Base-by-base conservation (phyloP, 2,329 filamentous ascomycete genomes). In the Diplodia mutila region DNA sequence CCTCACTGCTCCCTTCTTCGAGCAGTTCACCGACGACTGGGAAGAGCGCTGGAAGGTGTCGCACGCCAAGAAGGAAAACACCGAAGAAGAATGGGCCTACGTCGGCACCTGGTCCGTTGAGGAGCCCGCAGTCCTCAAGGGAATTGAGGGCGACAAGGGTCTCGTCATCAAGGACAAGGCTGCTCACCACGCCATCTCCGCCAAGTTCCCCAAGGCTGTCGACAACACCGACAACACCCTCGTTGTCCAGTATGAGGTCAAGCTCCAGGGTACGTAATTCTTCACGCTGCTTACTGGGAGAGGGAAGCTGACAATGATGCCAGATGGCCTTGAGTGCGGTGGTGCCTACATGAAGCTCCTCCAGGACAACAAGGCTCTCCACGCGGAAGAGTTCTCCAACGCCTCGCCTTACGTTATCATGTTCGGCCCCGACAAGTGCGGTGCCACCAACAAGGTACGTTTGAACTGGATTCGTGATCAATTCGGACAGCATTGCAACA, bases 391-490 rank as follows among this genome's bases (percentile, higher is more conserved):
- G 85, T 99, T 99, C 86, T 93, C 92, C 81, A 98, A 99, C 84
- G 89, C 91, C 70, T 97, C 94, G 52, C 95, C 95, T 59, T 99
- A 99, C 80, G 92, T 99, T 74, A 97, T 99, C 87, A 99, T 99
- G 95, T 99, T 99, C 80, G 95, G 95, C 74, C 95, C 95, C 75
- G 95, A 99, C 86, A 98, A 98, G 90, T 99, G 95, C 81, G 95
- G 95, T 81, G 88, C 93, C 80, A 98, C 93, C 82, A 99, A 99
- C 90, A 98, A 98, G 91, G 92, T 96, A 81, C 68, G 78, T 59
- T 37, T 65, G 25, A 7, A 49, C 3, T 4, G 7, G 11, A 27
- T 27, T 46, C 21, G 3, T 32, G 29, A 23, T 9, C 29, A 5
- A 34, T 48, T 63, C 32, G 59, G 48, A 23, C 14, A 57, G 48